Base-by-base conservation (phyloP, 176 grass and related monocot genomes). In the Microstegium vimineum region DNA sequence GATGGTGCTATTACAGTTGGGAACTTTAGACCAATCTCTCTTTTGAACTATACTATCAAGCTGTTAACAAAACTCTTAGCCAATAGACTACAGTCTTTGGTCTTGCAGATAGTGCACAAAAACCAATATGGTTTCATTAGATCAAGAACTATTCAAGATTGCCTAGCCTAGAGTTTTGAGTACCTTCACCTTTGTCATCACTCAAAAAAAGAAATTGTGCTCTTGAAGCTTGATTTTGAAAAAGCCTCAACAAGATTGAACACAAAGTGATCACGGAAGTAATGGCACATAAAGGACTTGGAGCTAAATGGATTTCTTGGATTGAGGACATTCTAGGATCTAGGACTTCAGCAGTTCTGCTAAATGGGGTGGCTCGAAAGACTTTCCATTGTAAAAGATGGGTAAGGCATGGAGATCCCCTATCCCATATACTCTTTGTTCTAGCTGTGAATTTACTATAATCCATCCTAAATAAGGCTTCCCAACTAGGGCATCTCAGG, bases 1-100 rank as follows among this genome's bases (percentile, higher is more conserved):
- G 16, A n/a, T 11, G 2, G 2, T 1, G 17, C 65, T 0, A 1
- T 0, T 0, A n/a, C 0, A 6, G 7, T 11, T 0, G 1, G 5
- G 0, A 34, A 68, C 5, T 68, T n/a, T 5, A 36, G 33, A 1
- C 34, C 31, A 1, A 68, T 68, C 1, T 68, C 33, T 0, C 2
- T 68, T 0, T 18, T 68, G 0, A 68, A 68, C 4, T 1, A 1
- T 0, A n/a, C 33, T 0, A 18, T 68, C 0, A 68, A 68, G 0
- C 0, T 68, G 0, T 22, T 68, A 4, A 68, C 65, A 0, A 68
- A 68, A 8, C 7, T 68, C 0, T 2, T 68, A 2, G 65, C 65
- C 0, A n/a, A 68, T 2, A 68, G 65, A 1, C 6, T 68, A 0
- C 65, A 68, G 1, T 0, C 0, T 2, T 7, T 37, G 0, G 38